phyloP scores from a whole-genome alignment of 176 grass and related monocot genomes.

The Carex littledalei region DNA sequence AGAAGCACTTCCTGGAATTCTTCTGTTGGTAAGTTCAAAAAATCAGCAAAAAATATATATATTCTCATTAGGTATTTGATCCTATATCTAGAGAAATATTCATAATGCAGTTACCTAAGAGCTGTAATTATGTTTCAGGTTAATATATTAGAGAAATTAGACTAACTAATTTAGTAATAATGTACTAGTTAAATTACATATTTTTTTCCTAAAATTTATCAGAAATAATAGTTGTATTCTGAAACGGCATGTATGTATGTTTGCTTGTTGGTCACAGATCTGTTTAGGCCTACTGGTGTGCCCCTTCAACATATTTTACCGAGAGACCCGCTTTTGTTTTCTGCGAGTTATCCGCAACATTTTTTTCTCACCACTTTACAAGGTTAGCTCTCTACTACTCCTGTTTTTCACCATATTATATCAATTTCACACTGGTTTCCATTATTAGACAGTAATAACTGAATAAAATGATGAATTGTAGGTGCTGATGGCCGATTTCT shows the following conservation, averaged over 20 bases:
- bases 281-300: constrained; percentile 49
- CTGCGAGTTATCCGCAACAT: constrained; percentile 84
- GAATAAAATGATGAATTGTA: constrained; percentile 25
- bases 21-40: constrained; percentile 47
- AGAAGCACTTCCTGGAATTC: constrained; percentile 55
- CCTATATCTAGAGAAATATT: background rate
- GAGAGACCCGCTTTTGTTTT: constrained; percentile 75
- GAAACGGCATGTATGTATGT: background rate
- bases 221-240: background rate
- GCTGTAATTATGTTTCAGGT: background rate
- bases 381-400: constrained; percentile 21
- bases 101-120: background rate
- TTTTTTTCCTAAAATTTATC: background rate
- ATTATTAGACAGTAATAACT: background rate
- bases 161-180: background rate
- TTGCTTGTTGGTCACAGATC: constrained; percentile 37
- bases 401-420: background rate
- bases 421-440: background rate
- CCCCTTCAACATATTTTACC: constrained; percentile 83
- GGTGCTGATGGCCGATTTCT: constrained; percentile 97
- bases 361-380: constrained; percentile 79
- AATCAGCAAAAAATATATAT: background rate
- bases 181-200: background rate
- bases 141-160: background rate
- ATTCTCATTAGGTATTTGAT: background rate